These are phyloP conservation scores for Myriangium duriaei DNA, from an alignment of 2,329 filamentous ascomycete genomes.

Conservation along the genomic window DNA sequence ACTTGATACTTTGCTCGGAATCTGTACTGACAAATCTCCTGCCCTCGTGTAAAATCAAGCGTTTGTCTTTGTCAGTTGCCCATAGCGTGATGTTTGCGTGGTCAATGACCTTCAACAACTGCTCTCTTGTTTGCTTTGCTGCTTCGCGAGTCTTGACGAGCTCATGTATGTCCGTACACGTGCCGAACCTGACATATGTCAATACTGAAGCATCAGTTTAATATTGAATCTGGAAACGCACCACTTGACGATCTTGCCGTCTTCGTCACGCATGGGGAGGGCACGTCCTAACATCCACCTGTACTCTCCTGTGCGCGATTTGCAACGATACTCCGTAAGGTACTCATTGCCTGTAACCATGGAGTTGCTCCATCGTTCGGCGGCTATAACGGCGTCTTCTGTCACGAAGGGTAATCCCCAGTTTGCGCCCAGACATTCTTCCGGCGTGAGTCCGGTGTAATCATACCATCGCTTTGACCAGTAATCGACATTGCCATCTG, in stretches of 20 bases:
- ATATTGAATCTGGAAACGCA: neutral
- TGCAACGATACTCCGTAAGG: constrained; percentile 57
- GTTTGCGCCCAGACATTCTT: constrained; percentile 48
- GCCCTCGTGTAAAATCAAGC: constrained; percentile 59
- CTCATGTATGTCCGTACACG: constrained; percentile 69
- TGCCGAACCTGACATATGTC: constrained; percentile 44
- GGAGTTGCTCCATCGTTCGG: constrained; percentile 47
- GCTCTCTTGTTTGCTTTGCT: constrained; percentile 54
- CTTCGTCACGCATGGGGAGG: constrained; percentile 53
- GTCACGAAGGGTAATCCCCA: constrained; percentile 57
- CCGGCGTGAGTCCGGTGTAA: constrained; percentile 57
- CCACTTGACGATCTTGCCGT: constrained; percentile 62
- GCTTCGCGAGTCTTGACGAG: constrained; percentile 55
- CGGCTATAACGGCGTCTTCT: constrained; percentile 51
- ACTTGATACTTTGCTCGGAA: neutral
- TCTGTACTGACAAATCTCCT: constrained; percentile 3
- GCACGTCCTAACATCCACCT: constrained; percentile 69
- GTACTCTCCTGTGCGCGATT: constrained; percentile 54
- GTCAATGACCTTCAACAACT: constrained; percentile 59
- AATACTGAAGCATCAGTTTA: too few relatives aligned
- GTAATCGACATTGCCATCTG: constrained; percentile 57
- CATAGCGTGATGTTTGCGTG: constrained; percentile 67
- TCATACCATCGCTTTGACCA: constrained; percentile 67
- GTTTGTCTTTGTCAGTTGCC: constrained; percentile 50
- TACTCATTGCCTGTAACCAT: constrained; percentile 57